A percentile compares a stretch with the other conserved stretches of the same genome.
phyloP scores from a whole-genome alignment of 345 rosid genomes.

The Euclidium syriacum region DNA sequence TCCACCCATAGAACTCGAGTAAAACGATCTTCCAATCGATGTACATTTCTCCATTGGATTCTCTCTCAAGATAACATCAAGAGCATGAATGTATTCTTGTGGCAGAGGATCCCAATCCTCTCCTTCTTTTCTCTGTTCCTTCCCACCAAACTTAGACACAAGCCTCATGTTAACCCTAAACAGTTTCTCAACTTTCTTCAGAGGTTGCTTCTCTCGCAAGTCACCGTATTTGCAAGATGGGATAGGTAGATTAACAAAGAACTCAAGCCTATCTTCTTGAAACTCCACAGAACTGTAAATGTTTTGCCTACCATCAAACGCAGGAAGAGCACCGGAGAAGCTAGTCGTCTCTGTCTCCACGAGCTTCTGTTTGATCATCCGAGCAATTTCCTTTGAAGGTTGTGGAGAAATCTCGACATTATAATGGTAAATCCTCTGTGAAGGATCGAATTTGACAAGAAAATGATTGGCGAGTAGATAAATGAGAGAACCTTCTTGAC shows the following conservation, averaged over 20 bases:
- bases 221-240: conserved; percentile 40
- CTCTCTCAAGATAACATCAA: conserved; percentile 90
- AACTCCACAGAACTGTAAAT: conserved; percentile 84
- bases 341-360: conserved; percentile 48
- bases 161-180: conserved; percentile 69
- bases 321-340: conserved; percentile 63
- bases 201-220: conserved; percentile 50
- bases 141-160: conserved; percentile 81
- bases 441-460: conserved; percentile 68
- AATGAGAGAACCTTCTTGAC: conserved; percentile 67
- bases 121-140: conserved; percentile 58
- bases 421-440: conserved; percentile 75
- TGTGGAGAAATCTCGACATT: conserved; percentile 78
- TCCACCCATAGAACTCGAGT: conserved; percentile 77
- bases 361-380: conserved; percentile 77
- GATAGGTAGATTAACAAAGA: conserved; percentile 83
- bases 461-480: conserved; percentile 92
- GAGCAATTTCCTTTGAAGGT: conserved; percentile 77
- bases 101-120: conserved; percentile 78
- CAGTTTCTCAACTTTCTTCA: conserved; percentile 42
- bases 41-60: conserved; percentile 72
- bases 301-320: conserved; percentile 81
- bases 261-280: conserved; percentile 74
- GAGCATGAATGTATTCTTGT: conserved; percentile 87
- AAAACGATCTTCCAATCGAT: conserved; percentile 70